phyloP scores from a whole-genome alignment of 2,329 filamentous ascomycete genomes.

The Ophiosphaerella narmari region DNA sequence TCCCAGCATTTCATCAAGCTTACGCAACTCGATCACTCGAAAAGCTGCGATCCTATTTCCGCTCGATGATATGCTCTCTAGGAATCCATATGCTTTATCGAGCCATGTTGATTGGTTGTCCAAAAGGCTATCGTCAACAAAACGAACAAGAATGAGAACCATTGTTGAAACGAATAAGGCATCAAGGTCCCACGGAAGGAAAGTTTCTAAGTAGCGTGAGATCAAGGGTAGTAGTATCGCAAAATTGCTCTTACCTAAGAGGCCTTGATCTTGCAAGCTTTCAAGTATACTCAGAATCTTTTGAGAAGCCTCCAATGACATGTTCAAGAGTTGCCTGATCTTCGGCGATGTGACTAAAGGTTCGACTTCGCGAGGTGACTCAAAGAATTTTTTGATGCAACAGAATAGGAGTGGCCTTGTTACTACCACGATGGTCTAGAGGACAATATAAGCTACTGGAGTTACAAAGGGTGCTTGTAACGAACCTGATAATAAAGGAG shows the following conservation, averaged over 20 bases:
- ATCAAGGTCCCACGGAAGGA: constrained; percentile 56
- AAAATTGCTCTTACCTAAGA: constrained; percentile 48
- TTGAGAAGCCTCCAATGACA: constrained; percentile 52
- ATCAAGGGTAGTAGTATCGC: not conserved
- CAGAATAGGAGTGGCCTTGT: constrained; percentile 51
- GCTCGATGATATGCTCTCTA: constrained; percentile 54
- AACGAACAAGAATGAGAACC: constrained; percentile 47
- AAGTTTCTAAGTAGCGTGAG: constrained; percentile 47
- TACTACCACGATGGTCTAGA: constrained; percentile 50
- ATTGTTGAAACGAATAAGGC: constrained; percentile 52
- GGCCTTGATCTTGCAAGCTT: constrained; percentile 51
- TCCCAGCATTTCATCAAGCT: constrained; percentile 49
- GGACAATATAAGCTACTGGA: not conserved
- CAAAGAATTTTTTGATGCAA: constrained; percentile 47
- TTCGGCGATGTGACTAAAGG: constrained; percentile 44
- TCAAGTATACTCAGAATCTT: constrained; percentile 52
- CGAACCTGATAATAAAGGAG: constrained; percentile 47
- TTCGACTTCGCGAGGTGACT: constrained; percentile 33
- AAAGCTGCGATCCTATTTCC: constrained; percentile 55
- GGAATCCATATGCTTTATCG: constrained; percentile 49
- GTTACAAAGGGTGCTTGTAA: not conserved
- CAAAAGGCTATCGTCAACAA: constrained; percentile 38
- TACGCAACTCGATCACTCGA: constrained; percentile 52
- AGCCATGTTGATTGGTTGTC: constrained; percentile 47
- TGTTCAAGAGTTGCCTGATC: constrained; percentile 46